Base-by-base conservation (phyloP, 2,329 filamentous ascomycete genomes). In the Fonsecaea pedrosoi region DNA sequence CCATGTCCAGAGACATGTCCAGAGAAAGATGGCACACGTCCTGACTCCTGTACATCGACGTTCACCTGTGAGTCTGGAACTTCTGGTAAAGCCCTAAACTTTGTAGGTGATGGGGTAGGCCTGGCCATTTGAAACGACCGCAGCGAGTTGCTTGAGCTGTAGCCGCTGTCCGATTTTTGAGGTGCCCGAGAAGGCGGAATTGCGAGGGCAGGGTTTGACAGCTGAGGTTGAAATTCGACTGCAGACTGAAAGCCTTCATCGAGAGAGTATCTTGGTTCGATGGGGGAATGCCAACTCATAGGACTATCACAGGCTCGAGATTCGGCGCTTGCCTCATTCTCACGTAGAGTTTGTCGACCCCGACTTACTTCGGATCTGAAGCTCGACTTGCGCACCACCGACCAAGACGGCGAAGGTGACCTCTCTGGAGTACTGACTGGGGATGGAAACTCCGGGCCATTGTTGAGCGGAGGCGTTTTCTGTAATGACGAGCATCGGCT, bases 121-220 rank as follows among this genome's bases (percentile, higher is more conserved):
- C 62, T 66, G 13, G 54, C 25, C 25, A 57, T 53, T 59, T 63
- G 59, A 42, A 69, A 48, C 21, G 65, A 69, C 30, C 64, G 62
- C 13, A 72, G 57, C 9, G 73, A 74, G 30, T 61, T 66, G 40
- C 60, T 67, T 13, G 73, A 74, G 62, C 70, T 71, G 65, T 74
- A 74, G 25, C 73, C 73, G 62, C 70, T 72, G 40, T 74, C 73
- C 48, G 68, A 70, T 30, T 73, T 72, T 54, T 61, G 59, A 12
- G 64, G 40, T 2, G 59, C 38, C 25, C 40, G 58, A 48, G 62
- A 65, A 45, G 60, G 63, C 37, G 62, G 60, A 45, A 66, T 53
- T 56, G 34, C 48, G 37, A 67, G 32, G 25, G 50, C 30, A 30
- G 59, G 21, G 5, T 34, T 50, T 15, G 64, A 66, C 5, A 30